phyloP scores from a whole-genome alignment of 352 stramenopile species.

The Phytophthora palmivora region DNA sequence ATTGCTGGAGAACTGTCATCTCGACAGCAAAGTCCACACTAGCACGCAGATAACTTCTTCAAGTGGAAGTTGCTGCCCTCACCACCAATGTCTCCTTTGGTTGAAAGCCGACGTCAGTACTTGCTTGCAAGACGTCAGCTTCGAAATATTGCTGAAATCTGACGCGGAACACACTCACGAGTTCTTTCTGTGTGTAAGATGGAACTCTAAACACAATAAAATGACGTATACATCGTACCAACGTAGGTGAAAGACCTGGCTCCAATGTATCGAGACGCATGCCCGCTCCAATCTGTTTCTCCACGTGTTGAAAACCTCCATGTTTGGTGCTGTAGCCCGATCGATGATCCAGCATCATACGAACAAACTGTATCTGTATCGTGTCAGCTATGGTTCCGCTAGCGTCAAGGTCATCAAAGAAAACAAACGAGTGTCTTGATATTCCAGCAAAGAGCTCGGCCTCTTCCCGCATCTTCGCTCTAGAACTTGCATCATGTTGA shows the following conservation, averaged over 20 bases:
- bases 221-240: slow-evolving; percentile 52
- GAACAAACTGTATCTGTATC: slow-evolving; percentile 49
- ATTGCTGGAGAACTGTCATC: slow-evolving; percentile 45
- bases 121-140: not conserved
- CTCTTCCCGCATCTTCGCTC: slow-evolving; percentile 46
- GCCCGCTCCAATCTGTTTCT: slow-evolving; percentile 49
- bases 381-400: slow-evolving; percentile 11
- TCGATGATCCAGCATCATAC: slow-evolving; percentile 56
- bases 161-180: slow-evolving; percentile 57
- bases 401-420: slow-evolving; percentile 59
- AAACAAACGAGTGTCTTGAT: slow-evolving; percentile 47
- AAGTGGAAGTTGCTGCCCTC: slow-evolving; percentile 36
- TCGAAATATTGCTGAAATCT: slow-evolving; percentile 50
- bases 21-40: slow-evolving; percentile 60
- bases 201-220: slow-evolving; percentile 58
- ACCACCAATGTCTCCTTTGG: slow-evolving; percentile 17
- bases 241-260: not conserved
- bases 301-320: slow-evolving; percentile 32
- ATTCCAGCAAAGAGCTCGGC: slow-evolving; percentile 42
- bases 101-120: slow-evolving; percentile 4
- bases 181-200: slow-evolving; percentile 49
- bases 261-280: slow-evolving; percentile 34
- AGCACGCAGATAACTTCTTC: slow-evolving; percentile 61
- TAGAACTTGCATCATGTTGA: slow-evolving; percentile 13
- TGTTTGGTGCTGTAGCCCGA: slow-evolving; percentile 43